Conservation (phyloP, 2,329 filamentous ascomycete genomes). For the Boeremia lycopersici region DNA sequence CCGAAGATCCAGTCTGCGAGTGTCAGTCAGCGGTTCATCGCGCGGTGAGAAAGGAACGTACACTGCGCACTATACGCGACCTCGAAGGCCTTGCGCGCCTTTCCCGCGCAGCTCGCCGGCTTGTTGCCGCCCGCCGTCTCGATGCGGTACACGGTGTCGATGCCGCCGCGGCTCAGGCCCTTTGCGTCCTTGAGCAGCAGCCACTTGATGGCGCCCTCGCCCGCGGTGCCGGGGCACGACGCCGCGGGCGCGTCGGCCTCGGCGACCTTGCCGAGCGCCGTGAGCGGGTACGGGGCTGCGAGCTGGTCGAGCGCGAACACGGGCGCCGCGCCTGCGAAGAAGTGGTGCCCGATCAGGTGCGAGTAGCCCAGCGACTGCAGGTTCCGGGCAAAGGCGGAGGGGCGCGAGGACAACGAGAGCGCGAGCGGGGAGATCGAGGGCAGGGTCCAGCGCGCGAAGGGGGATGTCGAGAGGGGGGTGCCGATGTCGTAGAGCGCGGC, state of each 20-base stretch:
- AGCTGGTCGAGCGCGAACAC: constrained; percentile 62
- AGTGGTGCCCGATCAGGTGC: constrained; percentile 67
- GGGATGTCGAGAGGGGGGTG: constrained; percentile 36
- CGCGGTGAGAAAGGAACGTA: constrained; percentile 10
- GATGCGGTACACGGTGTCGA: constrained; percentile 55
- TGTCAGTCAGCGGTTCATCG: not conserved
- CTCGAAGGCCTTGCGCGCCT: constrained; percentile 32
- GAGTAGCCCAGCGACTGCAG: constrained; percentile 39
- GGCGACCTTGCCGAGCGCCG: constrained; percentile 54
- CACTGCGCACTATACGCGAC: constrained; percentile 53
- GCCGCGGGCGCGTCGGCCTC: constrained; percentile 58
- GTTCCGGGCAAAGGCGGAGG: constrained; percentile 31
- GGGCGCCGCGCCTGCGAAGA: constrained; percentile 63
- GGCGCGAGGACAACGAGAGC: constrained; percentile 33
- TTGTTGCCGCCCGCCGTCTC: constrained; percentile 56
- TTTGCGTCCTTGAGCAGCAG: constrained; percentile 52
- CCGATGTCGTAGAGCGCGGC: constrained; percentile 47
- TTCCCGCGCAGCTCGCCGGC: constrained; percentile 48
- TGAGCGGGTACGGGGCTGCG: constrained; percentile 50
- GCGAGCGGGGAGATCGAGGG: constrained; percentile 41
- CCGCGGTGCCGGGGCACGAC: constrained; percentile 46
- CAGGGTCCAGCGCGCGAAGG: constrained; percentile 41
- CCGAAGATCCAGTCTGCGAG: constrained; percentile 16
- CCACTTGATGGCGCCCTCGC: constrained; percentile 54
- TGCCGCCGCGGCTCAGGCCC: constrained; percentile 45